Base-by-base conservation (phyloP, 768 basidiomycete genomes). In the Phlebiopsis flavidoalba region DNA sequence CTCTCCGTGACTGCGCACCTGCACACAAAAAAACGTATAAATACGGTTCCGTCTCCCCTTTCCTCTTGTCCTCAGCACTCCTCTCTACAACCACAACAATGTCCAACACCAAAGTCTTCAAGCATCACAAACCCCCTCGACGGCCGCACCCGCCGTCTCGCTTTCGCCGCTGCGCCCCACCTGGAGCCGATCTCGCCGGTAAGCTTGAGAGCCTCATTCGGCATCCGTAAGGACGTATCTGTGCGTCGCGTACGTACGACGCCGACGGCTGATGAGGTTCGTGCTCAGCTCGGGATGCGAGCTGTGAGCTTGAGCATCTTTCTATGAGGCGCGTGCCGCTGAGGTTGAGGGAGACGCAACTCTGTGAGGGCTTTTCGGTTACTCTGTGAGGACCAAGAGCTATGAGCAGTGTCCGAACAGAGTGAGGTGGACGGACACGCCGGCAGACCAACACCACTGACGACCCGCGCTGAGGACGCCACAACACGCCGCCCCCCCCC, bases 271-370 rank as follows among this genome's bases (percentile, higher is more conserved):
- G 89, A 91, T 66, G 81, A 84, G 59, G 82, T 91, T 60, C n/a
- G 90, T 88, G n/a, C 74, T 90, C 57, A 88, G 81, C 70, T 82
- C 88, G n/a, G 1, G 77, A 88, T 56, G 83, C 84, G 37, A n/a
- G n/a, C n/a, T n/a, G n/a, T n/a, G 89, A 91, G 68, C 79, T 91
- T 19, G 10, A 43, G 40, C 4, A 43, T n/a, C n/a, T 3, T 43
- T 43, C 40, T 43, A 12, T 43, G 40, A 43, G 40, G 40, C 11
- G 17, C 17, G 8, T 43, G 40, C 40, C 3, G 11, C 40, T 31
- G 26, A 31, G 26, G 26, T 31, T 31, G 26, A 43, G 40, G 40
- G 12, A 43, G 8, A n/a, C n/a, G 17, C 40, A 8, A 43, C 17
- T 43, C 40, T 17, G 40, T 43, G 40, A 43, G 40, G 17, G 40